These are phyloP conservation scores for Lippia alba DNA, from an alignment of 305 asterid species.

Conservation along the genomic window DNA sequence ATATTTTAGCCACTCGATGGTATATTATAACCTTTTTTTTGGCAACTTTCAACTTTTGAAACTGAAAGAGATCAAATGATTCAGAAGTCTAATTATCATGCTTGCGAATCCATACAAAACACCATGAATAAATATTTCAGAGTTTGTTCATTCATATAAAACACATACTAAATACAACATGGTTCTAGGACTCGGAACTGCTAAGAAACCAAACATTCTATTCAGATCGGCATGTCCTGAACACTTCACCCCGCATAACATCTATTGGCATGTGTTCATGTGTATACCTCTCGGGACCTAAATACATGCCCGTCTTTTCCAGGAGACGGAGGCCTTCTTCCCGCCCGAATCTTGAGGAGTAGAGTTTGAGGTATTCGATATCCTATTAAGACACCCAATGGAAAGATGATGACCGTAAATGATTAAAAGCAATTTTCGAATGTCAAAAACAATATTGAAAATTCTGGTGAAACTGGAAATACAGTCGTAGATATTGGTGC, in stretches of 20 bases:
- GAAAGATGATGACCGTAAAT: not conserved
- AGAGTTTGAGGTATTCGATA: slow-evolving; percentile 84
- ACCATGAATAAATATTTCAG: not conserved
- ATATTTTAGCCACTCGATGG: not conserved
- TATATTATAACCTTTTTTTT: not conserved
- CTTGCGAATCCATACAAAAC: not conserved
- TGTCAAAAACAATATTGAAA: not conserved
- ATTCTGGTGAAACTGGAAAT: not conserved
- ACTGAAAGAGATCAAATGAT: not conserved
- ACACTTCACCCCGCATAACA: slow-evolving; percentile 89
- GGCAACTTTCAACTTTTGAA: not conserved
- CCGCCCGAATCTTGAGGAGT: slow-evolving; percentile 83
- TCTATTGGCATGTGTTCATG: slow-evolving; percentile 86
- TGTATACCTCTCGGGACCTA: slow-evolving; percentile 88
- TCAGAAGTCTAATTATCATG: not conserved
- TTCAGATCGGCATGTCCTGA: slow-evolving; percentile 73
- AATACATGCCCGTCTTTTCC: slow-evolving; percentile 88
- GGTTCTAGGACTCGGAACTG: slow-evolving; percentile 1
- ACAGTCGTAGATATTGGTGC: not conserved
- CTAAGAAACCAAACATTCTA: slow-evolving; percentile 25
- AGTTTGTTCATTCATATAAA: not conserved
- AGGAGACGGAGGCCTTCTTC: slow-evolving; percentile 80
- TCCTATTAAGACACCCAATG: slow-evolving; percentile 52
- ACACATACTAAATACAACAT: not conserved
- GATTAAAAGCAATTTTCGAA: not conserved